Base-by-base conservation (phyloP, 495 filamentous ascomycete genomes). In the Daldinia loculata region DNA sequence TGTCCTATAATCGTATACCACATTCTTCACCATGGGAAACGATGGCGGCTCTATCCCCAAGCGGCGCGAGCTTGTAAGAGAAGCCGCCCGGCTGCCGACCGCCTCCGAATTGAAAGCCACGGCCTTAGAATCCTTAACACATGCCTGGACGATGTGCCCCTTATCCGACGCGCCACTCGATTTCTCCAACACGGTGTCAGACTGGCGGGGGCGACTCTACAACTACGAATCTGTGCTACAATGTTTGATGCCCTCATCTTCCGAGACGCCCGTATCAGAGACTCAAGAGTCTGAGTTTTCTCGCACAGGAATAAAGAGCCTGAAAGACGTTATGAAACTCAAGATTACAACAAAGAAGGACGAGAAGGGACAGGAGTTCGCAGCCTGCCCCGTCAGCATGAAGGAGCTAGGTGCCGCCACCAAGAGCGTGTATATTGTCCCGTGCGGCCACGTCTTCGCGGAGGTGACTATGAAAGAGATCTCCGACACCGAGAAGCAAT, bases 401-500 rank as follows among this genome's bases (percentile, higher is more conserved):
- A 97, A 97, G 79, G 87, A 90, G 77, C 80, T 99, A 53, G 96
- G 96, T 2, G 87, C 94, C 0, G 86, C 84, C 11, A 89, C 91
- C 15, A 94, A 89, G 80, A 83, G 92, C 9, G 93, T 97, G 17
- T 99, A 98, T 78, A 75, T 99, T 6, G 93, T 98, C 15, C 95
- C 95, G 0, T 99, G 95, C 74, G 95, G 95, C 1, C 96, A 98
- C 85, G 96, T 92, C 1, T 98, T 98, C 78, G 88, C 92, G 2
- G 93, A 95, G 69, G 88, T 88, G 56, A 92, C 92, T 8, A 87
- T 98, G 57, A 91, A 90, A 66, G 93, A 97, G 78, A 85, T 98
- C 4, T 83, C 41, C 32, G 56, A 66, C 12, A 74, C 78, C 27
- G 81, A 81, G 53, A 81, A 81, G 17, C 68, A 71, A 1, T 87